phyloP scores from a whole-genome alignment of 2,329 filamentous ascomycete species.

The Dothideomycetes sp. region DNA sequence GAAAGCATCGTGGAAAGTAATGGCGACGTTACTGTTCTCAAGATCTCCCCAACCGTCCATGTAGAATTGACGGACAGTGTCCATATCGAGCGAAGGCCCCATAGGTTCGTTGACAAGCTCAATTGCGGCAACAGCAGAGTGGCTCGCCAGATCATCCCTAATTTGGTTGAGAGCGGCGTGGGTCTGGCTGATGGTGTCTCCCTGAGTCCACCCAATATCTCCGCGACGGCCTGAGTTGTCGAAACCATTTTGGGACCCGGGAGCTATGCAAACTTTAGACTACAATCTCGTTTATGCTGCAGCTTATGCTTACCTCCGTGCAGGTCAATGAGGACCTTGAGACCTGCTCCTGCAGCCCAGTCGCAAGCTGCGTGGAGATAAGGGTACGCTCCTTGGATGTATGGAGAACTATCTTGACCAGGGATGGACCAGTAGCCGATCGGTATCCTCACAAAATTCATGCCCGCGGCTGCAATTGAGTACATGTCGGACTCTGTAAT shows the following conservation, averaged over 20 bases:
- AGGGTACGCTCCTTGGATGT: constrained; percentile 49
- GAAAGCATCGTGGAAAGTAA: constrained; percentile 38
- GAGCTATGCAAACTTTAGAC: constrained; percentile 27
- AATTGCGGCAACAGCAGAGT: constrained; percentile 35
- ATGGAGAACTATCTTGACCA: constrained; percentile 42
- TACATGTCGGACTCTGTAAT: constrained; percentile 43
- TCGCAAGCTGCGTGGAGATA: constrained; percentile 46
- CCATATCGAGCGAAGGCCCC: constrained; percentile 30
- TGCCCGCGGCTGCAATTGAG: constrained; percentile 42
- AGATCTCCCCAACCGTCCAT: constrained; percentile 38
- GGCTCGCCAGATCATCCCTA: constrained; percentile 32
- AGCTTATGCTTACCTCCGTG: constrained; percentile 46
- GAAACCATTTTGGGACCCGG: constrained; percentile 55
- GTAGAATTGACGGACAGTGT: constrained; percentile 34
- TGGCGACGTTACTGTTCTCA: constrained; percentile 27
- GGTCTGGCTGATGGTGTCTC: constrained; percentile 30
- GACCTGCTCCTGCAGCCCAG: constrained; percentile 46
- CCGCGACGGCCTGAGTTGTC: constrained; percentile 49
- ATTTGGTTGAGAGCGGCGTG: constrained; percentile 34
- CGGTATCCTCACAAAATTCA: constrained; percentile 56
- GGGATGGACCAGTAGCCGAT: constrained; percentile 55
- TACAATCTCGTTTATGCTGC: too few species aligned
- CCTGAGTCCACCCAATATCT: constrained; percentile 37
- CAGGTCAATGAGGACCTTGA: constrained; percentile 58
- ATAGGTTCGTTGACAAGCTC: constrained; percentile 38